These are phyloP conservation scores for Halophytophthora polymorphica DNA, from an alignment of 352 stramenopile genomes.

Conservation along the genomic window DNA sequence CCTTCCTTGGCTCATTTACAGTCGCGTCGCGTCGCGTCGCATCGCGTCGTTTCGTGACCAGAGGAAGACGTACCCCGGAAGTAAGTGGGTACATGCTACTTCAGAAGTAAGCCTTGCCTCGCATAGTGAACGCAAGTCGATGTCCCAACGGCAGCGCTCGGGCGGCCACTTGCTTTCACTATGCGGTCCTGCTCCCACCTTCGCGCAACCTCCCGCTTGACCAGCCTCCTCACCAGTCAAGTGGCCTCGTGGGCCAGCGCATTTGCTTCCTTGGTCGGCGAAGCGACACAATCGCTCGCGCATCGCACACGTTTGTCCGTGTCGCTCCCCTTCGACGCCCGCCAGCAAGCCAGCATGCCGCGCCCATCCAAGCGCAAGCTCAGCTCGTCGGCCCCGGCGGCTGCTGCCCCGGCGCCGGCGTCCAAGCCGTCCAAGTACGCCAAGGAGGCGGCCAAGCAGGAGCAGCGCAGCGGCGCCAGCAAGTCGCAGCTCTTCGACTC, in stretches of 20 bases:
- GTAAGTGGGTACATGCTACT: too few relatives aligned
- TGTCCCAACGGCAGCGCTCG: too few relatives aligned
- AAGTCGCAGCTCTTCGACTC: conserved; percentile 69
- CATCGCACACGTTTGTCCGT: not conserved
- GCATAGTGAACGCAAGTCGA: too few relatives aligned
- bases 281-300: conserved; percentile 30
- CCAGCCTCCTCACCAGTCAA: conserved; percentile 39
- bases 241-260: conserved; percentile 22
- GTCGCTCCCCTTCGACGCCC: conserved; percentile 5
- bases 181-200: too few relatives aligned
- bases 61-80: too few relatives aligned
- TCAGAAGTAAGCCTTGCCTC: too few relatives aligned
- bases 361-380: conserved; percentile 60
- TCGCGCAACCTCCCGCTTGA: not conserved
- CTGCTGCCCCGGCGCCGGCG: conserved; percentile 15
- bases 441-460: conserved; percentile 76
- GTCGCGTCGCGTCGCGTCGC: too few relatives aligned
- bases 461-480: conserved; percentile 38
- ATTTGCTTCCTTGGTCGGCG: conserved; percentile 1
- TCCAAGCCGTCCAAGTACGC: conserved; percentile 63
- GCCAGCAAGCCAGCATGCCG: conserved; percentile 27
- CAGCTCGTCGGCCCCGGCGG: conserved; percentile 25
- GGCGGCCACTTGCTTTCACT: too few relatives aligned
- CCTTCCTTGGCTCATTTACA: too few relatives aligned
- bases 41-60: too few relatives aligned